A percentile compares a stretch with the other conserved stretches of the same genome.
Conservation (phyloP, 768 basidiomycete genomes). For the Macrolepiota fuliginosa region DNA sequence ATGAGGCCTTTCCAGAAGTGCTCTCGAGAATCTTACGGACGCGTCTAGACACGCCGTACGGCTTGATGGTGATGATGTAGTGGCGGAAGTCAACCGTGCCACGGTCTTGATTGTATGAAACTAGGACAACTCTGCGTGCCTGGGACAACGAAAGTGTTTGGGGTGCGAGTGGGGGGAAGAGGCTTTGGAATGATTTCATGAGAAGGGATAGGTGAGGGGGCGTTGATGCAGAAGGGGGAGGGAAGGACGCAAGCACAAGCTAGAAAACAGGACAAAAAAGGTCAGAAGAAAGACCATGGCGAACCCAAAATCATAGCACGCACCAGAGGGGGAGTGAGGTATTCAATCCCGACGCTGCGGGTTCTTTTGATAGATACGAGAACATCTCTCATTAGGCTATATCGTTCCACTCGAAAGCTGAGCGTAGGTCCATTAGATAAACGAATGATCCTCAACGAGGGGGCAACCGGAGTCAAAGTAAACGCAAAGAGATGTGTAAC, state of each 20-base stretch:
- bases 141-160: constrained; percentile 78
- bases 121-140: constrained; percentile 89
- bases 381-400: constrained; percentile 87
- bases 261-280: constrained; percentile 26
- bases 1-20: constrained; percentile 28
- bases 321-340: constrained; percentile 89
- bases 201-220: constrained; percentile 87
- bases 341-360: constrained; percentile 81
- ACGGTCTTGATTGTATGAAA: constrained; percentile 85
- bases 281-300: neutral
- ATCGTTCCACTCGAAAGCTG: constrained; percentile 89
- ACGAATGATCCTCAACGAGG: constrained; percentile 83
- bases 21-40: constrained; percentile 85
- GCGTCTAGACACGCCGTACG: constrained; percentile 90
- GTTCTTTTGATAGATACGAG: constrained; percentile 62
- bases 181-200: constrained; percentile 93
- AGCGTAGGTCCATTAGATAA: constrained; percentile 90
- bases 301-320: constrained; percentile 23
- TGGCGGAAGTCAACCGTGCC: constrained; percentile 92
- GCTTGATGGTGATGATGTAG: constrained; percentile 92
- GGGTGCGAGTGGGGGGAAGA: constrained; percentile 92
- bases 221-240: constrained; percentile 66
- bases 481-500: constrained; percentile 94
- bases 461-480: constrained; percentile 81
- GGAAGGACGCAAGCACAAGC: constrained; percentile 93